A percentile compares a stretch with the other conserved stretches of the same genome.
phyloP scores from a whole-genome alignment of 306 rosid species.

The Rosa chinensis region DNA sequence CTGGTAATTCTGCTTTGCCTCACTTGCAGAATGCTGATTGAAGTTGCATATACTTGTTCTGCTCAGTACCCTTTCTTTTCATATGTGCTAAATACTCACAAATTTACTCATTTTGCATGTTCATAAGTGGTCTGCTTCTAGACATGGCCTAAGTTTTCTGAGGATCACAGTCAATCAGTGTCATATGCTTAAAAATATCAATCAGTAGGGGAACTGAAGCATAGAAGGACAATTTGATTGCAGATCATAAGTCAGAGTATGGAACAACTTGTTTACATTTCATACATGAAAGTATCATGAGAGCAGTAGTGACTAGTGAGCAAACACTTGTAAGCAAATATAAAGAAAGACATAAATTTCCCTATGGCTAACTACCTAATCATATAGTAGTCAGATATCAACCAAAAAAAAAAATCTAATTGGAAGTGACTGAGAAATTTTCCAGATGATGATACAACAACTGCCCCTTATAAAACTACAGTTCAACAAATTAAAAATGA shows the following conservation, averaged over 20 bases:
- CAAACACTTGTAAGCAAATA: not conserved
- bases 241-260: no score
- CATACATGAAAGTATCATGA: no score
- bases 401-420: not conserved
- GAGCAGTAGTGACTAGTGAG: no score
- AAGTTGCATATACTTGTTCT: not conserved
- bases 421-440: not conserved
- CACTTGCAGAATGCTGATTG: not conserved
- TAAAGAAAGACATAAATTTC: not conserved
- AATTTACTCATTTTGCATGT: not conserved
- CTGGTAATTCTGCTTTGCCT: not conserved
- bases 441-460: constrained; percentile 13
- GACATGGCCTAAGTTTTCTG: not conserved
- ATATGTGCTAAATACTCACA: not conserved
- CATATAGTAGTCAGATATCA: not conserved
- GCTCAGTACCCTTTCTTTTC: not conserved
- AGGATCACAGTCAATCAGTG: not conserved
- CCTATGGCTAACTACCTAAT: not conserved
- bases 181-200: not conserved
- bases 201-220: not conserved
- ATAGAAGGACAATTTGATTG: not conserved
- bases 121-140: not conserved
- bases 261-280: no score
- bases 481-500: not conserved
- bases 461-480: constrained; percentile 2